These are phyloP conservation scores for Pezicula radicicola DNA, from an alignment of 2,329 filamentous ascomycete genomes.

Conservation along the genomic window DNA sequence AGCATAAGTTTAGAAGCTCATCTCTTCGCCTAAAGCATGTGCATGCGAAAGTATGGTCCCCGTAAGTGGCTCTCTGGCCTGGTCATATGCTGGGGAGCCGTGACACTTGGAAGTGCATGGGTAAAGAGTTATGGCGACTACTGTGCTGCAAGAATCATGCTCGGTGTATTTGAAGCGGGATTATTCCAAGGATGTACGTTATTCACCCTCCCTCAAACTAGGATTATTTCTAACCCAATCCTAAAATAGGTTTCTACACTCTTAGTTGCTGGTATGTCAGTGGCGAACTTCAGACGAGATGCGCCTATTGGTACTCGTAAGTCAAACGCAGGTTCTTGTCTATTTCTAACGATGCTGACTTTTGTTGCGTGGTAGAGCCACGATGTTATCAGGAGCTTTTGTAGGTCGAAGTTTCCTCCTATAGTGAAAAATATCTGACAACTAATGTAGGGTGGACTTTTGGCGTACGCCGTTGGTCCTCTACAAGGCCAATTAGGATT, in stretches of 20 bases:
- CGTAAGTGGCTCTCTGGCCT: slow-evolving; percentile 3
- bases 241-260: slow-evolving; percentile 1
- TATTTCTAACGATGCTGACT: background rate
- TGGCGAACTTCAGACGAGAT: slow-evolving; percentile 3
- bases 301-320: slow-evolving; percentile 7
- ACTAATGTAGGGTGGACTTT: slow-evolving; percentile 1
- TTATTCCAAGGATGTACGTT: slow-evolving; percentile 4
- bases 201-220: background rate
- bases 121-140: slow-evolving; percentile 5
- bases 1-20: too few species aligned
- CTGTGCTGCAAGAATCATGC: slow-evolving; percentile 4
- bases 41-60: slow-evolving; percentile 3
- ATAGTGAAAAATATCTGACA: background rate
- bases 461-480: slow-evolving; percentile 1
- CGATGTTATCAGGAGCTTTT: slow-evolving; percentile 6
- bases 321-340: background rate
- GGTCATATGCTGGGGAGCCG: slow-evolving; percentile 5
- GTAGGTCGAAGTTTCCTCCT: background rate
- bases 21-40: background rate
- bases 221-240: too few species aligned
- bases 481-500: slow-evolving; percentile 2
- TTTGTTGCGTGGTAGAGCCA: background rate
- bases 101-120: slow-evolving; percentile 6
- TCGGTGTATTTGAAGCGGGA: slow-evolving; percentile 7
- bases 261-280: slow-evolving; percentile 6